These are phyloP conservation scores for Rhexocercosporidium sp. DNA, from an alignment of 2,329 filamentous ascomycete species.

Conservation along the genomic window DNA sequence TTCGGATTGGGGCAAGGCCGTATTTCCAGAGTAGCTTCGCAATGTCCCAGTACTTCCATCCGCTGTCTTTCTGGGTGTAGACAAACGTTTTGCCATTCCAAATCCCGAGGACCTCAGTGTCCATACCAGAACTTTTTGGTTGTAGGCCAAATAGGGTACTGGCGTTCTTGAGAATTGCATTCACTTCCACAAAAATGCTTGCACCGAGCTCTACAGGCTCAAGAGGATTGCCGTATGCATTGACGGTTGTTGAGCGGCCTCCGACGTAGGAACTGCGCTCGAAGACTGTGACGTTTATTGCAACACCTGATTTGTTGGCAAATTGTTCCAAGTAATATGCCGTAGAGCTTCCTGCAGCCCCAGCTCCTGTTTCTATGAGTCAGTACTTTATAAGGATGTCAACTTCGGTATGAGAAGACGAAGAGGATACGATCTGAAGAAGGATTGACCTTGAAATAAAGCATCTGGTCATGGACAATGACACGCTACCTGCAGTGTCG, in stretches of 20 bases:
- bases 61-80: conserved; percentile 63
- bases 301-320: conserved; percentile 61
- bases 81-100: conserved; percentile 85
- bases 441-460: neutral
- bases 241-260: conserved; percentile 84
- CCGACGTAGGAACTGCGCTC: conserved; percentile 80
- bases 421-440: neutral
- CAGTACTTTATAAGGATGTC: neutral
- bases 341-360: conserved; percentile 83
- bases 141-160: conserved; percentile 73
- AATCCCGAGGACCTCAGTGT: conserved; percentile 65
- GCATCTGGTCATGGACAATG: neutral
- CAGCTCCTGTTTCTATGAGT: conserved; percentile 67
- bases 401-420: neutral
- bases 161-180: conserved; percentile 80
- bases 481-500: neutral
- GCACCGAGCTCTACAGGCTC: conserved; percentile 85
- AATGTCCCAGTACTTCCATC: conserved; percentile 78
- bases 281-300: conserved; percentile 84
- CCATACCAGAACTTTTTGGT: conserved; percentile 52
- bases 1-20: conserved; percentile 76
- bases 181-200: conserved; percentile 87
- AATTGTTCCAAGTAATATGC: conserved; percentile 83
- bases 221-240: conserved; percentile 70
- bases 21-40: conserved; percentile 86